Evolutionary conservation across 2,329 filamentous ascomycete species (phyloP), one percentile per base, ranked within the genome.

Genomic region (Alternaria ventricosa): DNA sequence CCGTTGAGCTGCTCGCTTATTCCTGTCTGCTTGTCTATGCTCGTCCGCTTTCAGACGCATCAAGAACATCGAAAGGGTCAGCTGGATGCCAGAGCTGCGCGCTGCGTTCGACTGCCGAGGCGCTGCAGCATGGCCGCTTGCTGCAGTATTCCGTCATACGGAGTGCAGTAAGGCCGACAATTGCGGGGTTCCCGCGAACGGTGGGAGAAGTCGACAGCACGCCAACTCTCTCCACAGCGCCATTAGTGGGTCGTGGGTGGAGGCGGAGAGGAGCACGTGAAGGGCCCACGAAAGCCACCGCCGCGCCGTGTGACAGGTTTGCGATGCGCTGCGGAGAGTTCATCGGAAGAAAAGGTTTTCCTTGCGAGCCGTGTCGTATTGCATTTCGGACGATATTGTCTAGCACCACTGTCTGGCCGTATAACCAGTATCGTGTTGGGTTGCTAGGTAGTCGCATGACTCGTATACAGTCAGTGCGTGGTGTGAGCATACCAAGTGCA

Each of bases 141-240:
- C 61, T 68, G 67, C 67, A 66, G 12, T 23, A n/a, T 47, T 54
- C 64, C 67, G 66, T 67, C 68, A 70, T 70, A 41, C 36, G 36
- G 36, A 41, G 36, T 41, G 36, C 36, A 41, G 36, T 41, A 60
- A 53, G 28, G 51, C 64, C 64, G 64, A 62, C 46, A 33, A 55
- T 59, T 67, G 67, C 69, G 67, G 69, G 69, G 69, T 65, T 66
- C 53, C 67, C 67, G 62, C 66, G 55, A 47, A 55, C 56, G 51
- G 45, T 53, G 62, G 58, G 50, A 59, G 58, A 62, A 55, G 55
- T 59, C 43, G 53, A 47, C 63, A 66, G 56, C 54, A 61, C 65
- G 60, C 60, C 50, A 59, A 33, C 45, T n/a, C 62, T 55, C 65
- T 61, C 65, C 63, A 54, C 60, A 61, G 54, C 27, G 27, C 57